These are phyloP conservation scores for Pseudogymnoascus pannorum DNA, from an alignment of 2,329 filamentous ascomycete species.

Conservation along the genomic window DNA sequence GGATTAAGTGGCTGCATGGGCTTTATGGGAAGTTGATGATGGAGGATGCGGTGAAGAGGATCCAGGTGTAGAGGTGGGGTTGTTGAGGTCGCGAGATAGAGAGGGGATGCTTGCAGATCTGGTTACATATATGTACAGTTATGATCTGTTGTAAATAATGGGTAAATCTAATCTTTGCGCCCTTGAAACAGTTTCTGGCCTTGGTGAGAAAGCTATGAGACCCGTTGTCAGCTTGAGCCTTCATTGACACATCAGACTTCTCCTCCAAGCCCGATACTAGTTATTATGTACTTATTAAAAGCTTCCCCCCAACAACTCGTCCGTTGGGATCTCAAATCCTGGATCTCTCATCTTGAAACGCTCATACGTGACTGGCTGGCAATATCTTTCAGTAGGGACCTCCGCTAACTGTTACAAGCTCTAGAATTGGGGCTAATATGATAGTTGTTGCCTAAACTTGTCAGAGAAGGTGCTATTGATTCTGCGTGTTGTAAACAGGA, in stretches of 20 bases:
- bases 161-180: neutral
- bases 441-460: neutral
- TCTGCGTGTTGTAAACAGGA: neutral
- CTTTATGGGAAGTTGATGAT: constrained; percentile 50
- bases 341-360: neutral
- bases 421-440: neutral
- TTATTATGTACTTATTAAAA: neutral
- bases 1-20: constrained; percentile 44
- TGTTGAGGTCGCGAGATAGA: neutral
- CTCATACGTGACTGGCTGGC: neutral
- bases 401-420: neutral
- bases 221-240: neutral
- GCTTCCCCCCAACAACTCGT: neutral
- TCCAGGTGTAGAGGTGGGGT: constrained; percentile 3
- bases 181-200: neutral
- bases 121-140: neutral
- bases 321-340: neutral
- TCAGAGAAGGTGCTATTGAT: neutral
- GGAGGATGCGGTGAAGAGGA: constrained; percentile 42
- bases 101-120: neutral
- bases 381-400: neutral
- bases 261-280: neutral
- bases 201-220: neutral
- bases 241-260: neutral
- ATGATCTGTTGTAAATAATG: neutral